Conservation (phyloP, 1,284 basidiomycete genomes). For the Austropuccinia psidii region DNA sequence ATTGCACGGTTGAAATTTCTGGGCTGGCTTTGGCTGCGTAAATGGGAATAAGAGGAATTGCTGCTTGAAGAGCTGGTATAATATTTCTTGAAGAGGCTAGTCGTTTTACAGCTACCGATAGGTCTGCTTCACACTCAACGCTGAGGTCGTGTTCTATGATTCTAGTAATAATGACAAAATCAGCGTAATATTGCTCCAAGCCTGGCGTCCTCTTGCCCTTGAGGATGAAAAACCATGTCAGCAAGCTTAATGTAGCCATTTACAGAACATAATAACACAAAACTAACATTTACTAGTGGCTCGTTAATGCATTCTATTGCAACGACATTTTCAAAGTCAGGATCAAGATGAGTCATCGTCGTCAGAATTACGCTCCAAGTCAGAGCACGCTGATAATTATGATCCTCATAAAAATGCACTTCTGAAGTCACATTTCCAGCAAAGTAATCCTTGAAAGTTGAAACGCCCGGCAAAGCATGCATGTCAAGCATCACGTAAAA, state of each 20-base stretch:
- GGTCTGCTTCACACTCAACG: conserved; percentile 46
- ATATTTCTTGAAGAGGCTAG: conserved; percentile 6
- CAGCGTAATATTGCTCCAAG: conserved; percentile 56
- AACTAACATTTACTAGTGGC: conserved; percentile 48
- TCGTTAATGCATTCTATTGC: conserved; percentile 68
- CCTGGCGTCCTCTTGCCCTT: conserved; percentile 29
- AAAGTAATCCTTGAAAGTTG: conserved; percentile 57
- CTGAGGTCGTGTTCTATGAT: conserved; percentile 59
- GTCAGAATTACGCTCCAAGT: conserved; percentile 72
- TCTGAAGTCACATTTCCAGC: conserved; percentile 61
- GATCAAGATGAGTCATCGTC: conserved; percentile 59
- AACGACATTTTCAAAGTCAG: conserved; percentile 60
- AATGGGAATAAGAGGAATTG: conserved; percentile 13
- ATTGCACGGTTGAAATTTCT: no score
- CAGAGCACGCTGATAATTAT: conserved; percentile 65
- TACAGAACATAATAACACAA: no score
- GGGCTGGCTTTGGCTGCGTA: conserved; percentile 34
- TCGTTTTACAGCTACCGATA: neutral
- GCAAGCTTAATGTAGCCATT: no score
- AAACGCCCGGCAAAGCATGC: conserved; percentile 66
- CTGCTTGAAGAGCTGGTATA: conserved; percentile 5
- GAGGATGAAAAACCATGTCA: no score
- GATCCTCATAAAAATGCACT: conserved; percentile 63
- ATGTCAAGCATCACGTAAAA: conserved; percentile 27
- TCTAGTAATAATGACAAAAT: conserved; percentile 62